Base-by-base conservation (phyloP, 192 early-diverging fungal species). In the Gamsiella multidivaricata region DNA sequence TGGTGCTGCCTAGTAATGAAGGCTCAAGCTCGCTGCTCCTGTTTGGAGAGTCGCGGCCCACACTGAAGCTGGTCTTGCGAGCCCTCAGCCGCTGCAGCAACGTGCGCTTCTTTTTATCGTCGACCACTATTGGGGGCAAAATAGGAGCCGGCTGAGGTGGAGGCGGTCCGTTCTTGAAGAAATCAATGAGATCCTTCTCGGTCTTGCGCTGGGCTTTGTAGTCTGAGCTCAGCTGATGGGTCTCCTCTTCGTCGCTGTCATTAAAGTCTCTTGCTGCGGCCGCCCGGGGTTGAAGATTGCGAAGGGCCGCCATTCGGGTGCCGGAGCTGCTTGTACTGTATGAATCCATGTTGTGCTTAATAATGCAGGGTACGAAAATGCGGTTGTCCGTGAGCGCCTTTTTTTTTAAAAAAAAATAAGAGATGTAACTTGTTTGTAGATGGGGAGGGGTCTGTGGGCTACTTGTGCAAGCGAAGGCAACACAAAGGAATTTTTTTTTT, bases 81-180 rank as follows among this genome's bases (percentile, higher is more conserved):
- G 60, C 22, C 20, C 66, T 43, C n/a, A 78, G 54, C 17, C 66
- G 18, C 37, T 78, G 74, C 20, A 78, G 15, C 14, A 78, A 32
- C 5, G 65, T 57, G 18, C 36, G 52, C 23, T 78, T 78, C 65
- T 78, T 78, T 49, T 78, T 68, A 12, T 78, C 74, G 22, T 75
- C 71, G 0, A 45, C 63, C 10, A 43, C 26, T 11, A 76, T 41
- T 5, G 59, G 52, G 12, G 42, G 57, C 17, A 67, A 26, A 29
- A 6, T 47, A 6, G 59, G 52, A 20, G 64, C 28, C 1, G 62
- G 60, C 0, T 61, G 41, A 15, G 54, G 54, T 15, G 66, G 74
- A 46, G 74, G 65, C 4, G 65, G 58, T 2, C 60, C 51, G 22
- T 61, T 68, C 46, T 64, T 78, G 49, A 78, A 69, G 28, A 78